Conservation (phyloP, 73 alveolate species). For the Stentor roeselii region DNA sequence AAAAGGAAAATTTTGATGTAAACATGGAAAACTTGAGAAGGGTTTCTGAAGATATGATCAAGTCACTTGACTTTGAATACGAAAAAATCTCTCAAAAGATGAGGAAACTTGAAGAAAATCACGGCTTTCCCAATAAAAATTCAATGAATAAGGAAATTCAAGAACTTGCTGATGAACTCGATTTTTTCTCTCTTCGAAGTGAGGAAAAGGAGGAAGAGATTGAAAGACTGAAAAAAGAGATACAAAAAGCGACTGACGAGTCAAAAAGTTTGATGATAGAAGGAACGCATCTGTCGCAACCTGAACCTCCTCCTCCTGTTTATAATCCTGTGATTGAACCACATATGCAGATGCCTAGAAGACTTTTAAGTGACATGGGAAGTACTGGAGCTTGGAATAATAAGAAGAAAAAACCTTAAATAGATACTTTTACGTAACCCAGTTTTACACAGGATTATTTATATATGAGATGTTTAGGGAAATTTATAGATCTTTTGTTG, state of each 20-base stretch:
- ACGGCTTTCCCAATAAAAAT: neutral
- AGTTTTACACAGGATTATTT: too few species aligned
- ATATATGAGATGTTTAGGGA: too few species aligned
- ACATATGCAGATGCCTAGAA: neutral
- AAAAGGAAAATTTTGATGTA: too few species aligned
- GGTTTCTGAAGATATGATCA: neutral
- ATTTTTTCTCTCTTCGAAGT: neutral
- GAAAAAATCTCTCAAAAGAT: neutral
- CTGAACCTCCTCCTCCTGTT: slow-evolving; percentile 16
- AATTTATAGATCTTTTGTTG: too few species aligned
- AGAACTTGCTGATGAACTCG: neutral
- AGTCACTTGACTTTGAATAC: neutral
- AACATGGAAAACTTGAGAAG: neutral
- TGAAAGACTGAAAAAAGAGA: neutral
- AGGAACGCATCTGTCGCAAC: neutral
- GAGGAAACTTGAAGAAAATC: neutral
- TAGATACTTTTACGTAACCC: too few species aligned
- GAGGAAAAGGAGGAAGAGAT: slow-evolving; percentile 22
- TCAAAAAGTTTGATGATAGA: neutral
- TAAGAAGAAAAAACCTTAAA: neutral
- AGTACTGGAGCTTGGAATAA: slow-evolving; percentile 24
- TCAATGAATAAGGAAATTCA: neutral
- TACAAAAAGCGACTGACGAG: neutral
- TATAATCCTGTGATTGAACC: neutral
- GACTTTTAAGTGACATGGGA: neutral